Evolutionary conservation across 106 monocot genomes (phyloP).

Genomic region (Allium sativum): DNA sequence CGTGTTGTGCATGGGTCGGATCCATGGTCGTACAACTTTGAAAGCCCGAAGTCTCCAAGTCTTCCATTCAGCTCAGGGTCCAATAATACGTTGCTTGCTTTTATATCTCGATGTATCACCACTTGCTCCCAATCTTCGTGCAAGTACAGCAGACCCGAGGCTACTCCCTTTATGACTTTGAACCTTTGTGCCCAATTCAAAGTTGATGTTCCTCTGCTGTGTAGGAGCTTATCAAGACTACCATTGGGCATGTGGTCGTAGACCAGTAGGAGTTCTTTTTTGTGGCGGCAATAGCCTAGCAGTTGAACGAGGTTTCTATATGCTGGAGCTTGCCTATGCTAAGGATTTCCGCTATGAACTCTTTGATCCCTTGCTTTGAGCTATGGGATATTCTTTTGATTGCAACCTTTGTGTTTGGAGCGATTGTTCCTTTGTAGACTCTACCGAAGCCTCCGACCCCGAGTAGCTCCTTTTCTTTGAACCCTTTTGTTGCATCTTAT

Average conservation of each 20-base stretch:
- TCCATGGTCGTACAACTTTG: slow-evolving; percentile 15
- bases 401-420: slow-evolving; percentile 12
- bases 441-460: slow-evolving; percentile 35
- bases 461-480: slow-evolving; percentile 18
- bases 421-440: slow-evolving; percentile 27
- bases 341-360: slow-evolving; percentile 33
- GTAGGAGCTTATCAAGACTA: slow-evolving; percentile 30
- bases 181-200: slow-evolving; percentile 27
- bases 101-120: slow-evolving; percentile 33
- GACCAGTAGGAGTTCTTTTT: slow-evolving; percentile 30
- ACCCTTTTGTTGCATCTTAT: slow-evolving; percentile 22
- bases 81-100: slow-evolving; percentile 37
- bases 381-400: slow-evolving; percentile 26
- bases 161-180: slow-evolving; percentile 31
- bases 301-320: slow-evolving; percentile 32
- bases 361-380: slow-evolving; percentile 32
- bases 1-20: slow-evolving; percentile 8
- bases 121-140: slow-evolving; percentile 41
- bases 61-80: slow-evolving; percentile 27
- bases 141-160: slow-evolving; percentile 28
- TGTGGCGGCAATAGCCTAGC: slow-evolving; percentile 31
- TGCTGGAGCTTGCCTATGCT: slow-evolving; percentile 34
- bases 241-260: slow-evolving; percentile 43
- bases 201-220: neutral
- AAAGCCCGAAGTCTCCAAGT: slow-evolving; percentile 24